A percentile compares a stretch with the other conserved stretches of the same genome.
phyloP scores from a whole-genome alignment of 2,329 filamentous ascomycete species.

The Huntiella omanensis region DNA sequence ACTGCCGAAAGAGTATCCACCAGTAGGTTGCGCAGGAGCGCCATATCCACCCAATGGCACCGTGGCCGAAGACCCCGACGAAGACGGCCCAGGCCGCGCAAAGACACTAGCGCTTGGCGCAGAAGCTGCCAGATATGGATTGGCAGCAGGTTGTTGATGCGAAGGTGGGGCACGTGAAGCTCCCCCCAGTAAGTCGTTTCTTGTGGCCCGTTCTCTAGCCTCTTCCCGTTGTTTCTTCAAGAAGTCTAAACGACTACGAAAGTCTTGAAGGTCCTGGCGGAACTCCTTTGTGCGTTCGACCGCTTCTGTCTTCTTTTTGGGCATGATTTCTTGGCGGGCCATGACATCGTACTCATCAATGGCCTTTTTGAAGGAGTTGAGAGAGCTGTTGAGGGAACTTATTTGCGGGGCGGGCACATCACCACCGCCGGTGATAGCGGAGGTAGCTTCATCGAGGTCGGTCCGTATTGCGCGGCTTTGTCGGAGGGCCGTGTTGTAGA shows the following conservation, averaged over 20 bases:
- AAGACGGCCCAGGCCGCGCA: background rate
- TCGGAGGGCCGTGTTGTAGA: constrained; percentile 72
- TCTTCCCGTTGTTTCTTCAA: constrained; percentile 66
- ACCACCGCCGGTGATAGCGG: constrained; percentile 36
- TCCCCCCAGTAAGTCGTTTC: constrained; percentile 67
- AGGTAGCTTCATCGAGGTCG: constrained; percentile 53
- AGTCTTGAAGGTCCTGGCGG: constrained; percentile 62
- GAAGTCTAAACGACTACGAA: constrained; percentile 56
- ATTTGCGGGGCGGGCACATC: constrained; percentile 36
- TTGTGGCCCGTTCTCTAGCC: constrained; percentile 42
- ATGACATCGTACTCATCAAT: constrained; percentile 81
- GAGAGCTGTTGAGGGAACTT: constrained; percentile 59
- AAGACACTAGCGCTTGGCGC: constrained; percentile 2
- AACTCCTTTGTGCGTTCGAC: constrained; percentile 73
- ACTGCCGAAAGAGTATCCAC: constrained; percentile 24
- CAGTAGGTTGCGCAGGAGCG: constrained; percentile 3
- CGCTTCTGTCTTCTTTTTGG: constrained; percentile 82
- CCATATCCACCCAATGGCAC: background rate
- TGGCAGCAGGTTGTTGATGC: constrained; percentile 32
- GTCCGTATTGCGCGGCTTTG: constrained; percentile 64
- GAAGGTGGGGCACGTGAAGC: constrained; percentile 46
- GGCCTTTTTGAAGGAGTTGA: constrained; percentile 68
- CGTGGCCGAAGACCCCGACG: background rate
- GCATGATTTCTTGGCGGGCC: constrained; percentile 73
- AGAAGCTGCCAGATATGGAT: constrained; percentile 50